Evolutionary conservation across 2,329 filamentous ascomycete genomes (phyloP).

Genomic region (Cordyceps cateniannulata): DNA sequence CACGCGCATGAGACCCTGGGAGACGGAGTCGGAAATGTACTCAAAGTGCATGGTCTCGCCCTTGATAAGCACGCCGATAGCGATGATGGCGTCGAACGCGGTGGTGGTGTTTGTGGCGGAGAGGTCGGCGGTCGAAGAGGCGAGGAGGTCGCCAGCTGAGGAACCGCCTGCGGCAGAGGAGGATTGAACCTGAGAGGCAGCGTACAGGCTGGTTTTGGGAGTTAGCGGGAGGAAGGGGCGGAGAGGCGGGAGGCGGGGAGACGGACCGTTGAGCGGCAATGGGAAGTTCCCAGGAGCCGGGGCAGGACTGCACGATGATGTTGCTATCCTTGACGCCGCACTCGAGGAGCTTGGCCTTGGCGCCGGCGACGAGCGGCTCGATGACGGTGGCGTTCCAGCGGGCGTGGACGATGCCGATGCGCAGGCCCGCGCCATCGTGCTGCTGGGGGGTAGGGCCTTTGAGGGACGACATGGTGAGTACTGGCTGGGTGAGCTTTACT

Average conservation of each 20-base stretch:
- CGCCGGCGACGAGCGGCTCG: slow-evolving; percentile 72
- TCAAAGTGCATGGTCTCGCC: slow-evolving; percentile 99
- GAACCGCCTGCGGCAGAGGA: slow-evolving; percentile 52
- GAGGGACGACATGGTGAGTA: slow-evolving; percentile 40
- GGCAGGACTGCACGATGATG: slow-evolving; percentile 83
- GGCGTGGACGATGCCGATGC: slow-evolving; percentile 92
- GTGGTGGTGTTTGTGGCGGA: slow-evolving; percentile 34
- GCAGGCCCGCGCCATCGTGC: slow-evolving; percentile 65
- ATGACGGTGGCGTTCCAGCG: slow-evolving; percentile 92
- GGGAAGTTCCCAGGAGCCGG: slow-evolving; percentile 90
- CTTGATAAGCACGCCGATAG: slow-evolving; percentile 95
- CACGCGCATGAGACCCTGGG: slow-evolving; percentile 88
- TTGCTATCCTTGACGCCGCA: slow-evolving; percentile 82
- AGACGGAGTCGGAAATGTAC: slow-evolving; percentile 90
- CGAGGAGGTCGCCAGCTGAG: slow-evolving; percentile 71
- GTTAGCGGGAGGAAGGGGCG: slow-evolving; percentile 15
- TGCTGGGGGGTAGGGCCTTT: slow-evolving; percentile 52
- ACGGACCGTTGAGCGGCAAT: slow-evolving; percentile 77
- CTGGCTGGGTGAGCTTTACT: too few relatives aligned
- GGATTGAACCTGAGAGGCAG: slow-evolving; percentile 79
- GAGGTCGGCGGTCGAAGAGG: slow-evolving; percentile 62
- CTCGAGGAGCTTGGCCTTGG: slow-evolving; percentile 68
- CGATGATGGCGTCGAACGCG: slow-evolving; percentile 89
- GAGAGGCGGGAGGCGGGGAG: not conserved
- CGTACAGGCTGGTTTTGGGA: slow-evolving; percentile 57